Evolutionary conservation across 148 eudicot species (phyloP).

Genomic region (Amaranthus palmeri): DNA sequence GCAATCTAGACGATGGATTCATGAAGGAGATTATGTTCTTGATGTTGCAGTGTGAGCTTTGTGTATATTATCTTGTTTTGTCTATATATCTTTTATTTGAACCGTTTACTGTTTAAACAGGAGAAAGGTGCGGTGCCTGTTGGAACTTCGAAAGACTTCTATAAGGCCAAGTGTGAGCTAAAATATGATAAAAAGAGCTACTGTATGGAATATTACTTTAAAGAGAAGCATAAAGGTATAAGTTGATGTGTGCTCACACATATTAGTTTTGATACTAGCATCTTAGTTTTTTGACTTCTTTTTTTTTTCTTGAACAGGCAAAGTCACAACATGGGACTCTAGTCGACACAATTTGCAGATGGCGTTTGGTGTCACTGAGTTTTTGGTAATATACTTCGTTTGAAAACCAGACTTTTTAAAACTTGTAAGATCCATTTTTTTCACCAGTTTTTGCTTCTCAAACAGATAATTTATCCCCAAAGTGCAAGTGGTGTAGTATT

Average conservation of each 20-base stretch:
- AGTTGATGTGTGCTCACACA: background rate
- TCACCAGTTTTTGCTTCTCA: constrained; percentile 10
- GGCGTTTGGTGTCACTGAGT: constrained; percentile 87
- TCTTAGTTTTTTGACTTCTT: background rate
- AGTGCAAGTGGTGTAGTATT: constrained; percentile 92
- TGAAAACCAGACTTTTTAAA: constrained; percentile 6
- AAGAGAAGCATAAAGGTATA: constrained; percentile 46
- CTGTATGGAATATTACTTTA: constrained; percentile 80
- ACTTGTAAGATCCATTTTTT: background rate
- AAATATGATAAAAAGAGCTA: constrained; percentile 72
- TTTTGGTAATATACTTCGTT: constrained; percentile 46
- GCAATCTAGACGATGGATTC: too few species aligned
- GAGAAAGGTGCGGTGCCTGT: constrained; percentile 63
- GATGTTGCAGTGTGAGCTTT: background rate
- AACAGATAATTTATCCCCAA: constrained; percentile 84
- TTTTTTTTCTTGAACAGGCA: constrained; percentile 41
- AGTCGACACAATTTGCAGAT: constrained; percentile 75
- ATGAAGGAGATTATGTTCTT: background rate
- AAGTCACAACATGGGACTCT: constrained; percentile 54
- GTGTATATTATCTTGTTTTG: background rate
- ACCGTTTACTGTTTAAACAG: constrained; percentile 31
- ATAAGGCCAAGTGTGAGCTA: constrained; percentile 61
- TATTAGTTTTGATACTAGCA: constrained; percentile 1
- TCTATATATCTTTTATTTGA: constrained; percentile 6
- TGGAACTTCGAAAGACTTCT: constrained; percentile 48